Conservation (phyloP, 2,329 filamentous ascomycete species). For the Penicillium occitanis region DNA sequence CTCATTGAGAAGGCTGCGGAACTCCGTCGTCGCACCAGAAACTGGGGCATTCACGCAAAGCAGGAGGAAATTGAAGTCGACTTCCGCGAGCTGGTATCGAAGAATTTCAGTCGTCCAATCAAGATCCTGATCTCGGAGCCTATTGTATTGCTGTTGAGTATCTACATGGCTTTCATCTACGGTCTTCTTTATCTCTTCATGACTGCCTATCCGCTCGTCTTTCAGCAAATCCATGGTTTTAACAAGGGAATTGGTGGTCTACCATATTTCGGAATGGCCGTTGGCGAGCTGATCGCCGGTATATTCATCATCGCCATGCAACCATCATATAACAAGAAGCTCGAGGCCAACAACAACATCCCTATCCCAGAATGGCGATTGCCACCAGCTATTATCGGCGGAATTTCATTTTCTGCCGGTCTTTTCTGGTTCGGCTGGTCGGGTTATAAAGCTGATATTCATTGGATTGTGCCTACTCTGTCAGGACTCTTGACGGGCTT, state of each 20-base stretch:
- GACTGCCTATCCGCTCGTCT: slow-evolving; percentile 50
- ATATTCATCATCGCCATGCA: slow-evolving; percentile 41
- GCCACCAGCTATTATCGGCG: slow-evolving; percentile 49
- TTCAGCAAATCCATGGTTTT: slow-evolving; percentile 40
- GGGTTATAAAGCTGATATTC: slow-evolving; percentile 33
- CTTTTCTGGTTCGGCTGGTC: slow-evolving; percentile 49
- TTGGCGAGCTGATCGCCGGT: slow-evolving; percentile 30
- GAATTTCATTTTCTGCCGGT: slow-evolving; percentile 45
- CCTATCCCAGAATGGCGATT: slow-evolving; percentile 46
- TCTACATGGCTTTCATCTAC: slow-evolving; percentile 40
- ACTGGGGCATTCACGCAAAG: slow-evolving; percentile 64
- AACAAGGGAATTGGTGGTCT: slow-evolving; percentile 43
- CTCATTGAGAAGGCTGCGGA: slow-evolving; percentile 58
- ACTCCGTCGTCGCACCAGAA: slow-evolving; percentile 55
- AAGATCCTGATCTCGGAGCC: slow-evolving; percentile 47
- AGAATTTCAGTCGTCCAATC: slow-evolving; percentile 54
- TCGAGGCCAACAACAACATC: slow-evolving; percentile 34
- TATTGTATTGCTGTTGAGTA: slow-evolving; percentile 45
- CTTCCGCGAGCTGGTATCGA: slow-evolving; percentile 49
- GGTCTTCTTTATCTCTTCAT: slow-evolving; percentile 40
- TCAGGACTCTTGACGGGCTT: slow-evolving; percentile 48
- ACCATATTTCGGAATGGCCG: slow-evolving; percentile 41
- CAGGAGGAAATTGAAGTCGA: slow-evolving; percentile 57
- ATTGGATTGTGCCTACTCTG: slow-evolving; percentile 45
- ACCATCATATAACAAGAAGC: slow-evolving; percentile 40